Evolutionary conservation across 192 early-diverging fungal genomes (phyloP).

Genomic region (Allomyces arbusculus): DNA sequence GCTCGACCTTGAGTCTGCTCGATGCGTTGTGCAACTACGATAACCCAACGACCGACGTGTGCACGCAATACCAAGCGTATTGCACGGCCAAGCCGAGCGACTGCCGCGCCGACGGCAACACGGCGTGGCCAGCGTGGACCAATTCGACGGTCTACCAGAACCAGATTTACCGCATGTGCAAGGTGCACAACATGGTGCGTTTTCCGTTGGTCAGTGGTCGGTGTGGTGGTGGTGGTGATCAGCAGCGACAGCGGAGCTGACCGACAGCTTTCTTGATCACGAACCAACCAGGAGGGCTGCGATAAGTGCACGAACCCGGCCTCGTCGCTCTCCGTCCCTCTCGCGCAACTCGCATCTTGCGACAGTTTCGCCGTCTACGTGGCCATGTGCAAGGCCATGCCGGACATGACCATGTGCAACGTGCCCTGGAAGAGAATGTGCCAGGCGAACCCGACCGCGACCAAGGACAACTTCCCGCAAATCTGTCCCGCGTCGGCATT

Average conservation of each 20-base stretch:
- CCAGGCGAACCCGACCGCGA: slow-evolving; percentile 7
- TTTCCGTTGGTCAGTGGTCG: too few species aligned
- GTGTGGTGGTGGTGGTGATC: too few species aligned
- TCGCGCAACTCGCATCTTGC: slow-evolving; percentile 12
- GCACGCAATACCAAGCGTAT: background rate
- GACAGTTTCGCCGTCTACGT: slow-evolving; percentile 33
- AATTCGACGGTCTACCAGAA: background rate
- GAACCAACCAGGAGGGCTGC: too few species aligned
- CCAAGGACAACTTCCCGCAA: background rate
- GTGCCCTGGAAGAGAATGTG: slow-evolving; percentile 26
- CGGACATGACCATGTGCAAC: slow-evolving; percentile 36
- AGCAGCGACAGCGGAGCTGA: too few species aligned
- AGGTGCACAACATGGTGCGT: background rate
- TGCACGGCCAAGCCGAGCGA: background rate
- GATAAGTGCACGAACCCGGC: too few species aligned
- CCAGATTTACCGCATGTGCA: background rate
- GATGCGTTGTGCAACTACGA: background rate
- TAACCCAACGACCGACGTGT: background rate
- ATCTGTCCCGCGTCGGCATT: background rate
- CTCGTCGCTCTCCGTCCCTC: background rate
- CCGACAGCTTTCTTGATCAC: too few species aligned
- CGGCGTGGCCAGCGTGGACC: background rate
- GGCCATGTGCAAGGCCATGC: slow-evolving; percentile 37
- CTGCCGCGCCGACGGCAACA: background rate
- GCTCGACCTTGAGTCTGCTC: background rate